Conservation (phyloP, 2,329 filamentous ascomycete genomes). For the Drechslera avenae region DNA sequence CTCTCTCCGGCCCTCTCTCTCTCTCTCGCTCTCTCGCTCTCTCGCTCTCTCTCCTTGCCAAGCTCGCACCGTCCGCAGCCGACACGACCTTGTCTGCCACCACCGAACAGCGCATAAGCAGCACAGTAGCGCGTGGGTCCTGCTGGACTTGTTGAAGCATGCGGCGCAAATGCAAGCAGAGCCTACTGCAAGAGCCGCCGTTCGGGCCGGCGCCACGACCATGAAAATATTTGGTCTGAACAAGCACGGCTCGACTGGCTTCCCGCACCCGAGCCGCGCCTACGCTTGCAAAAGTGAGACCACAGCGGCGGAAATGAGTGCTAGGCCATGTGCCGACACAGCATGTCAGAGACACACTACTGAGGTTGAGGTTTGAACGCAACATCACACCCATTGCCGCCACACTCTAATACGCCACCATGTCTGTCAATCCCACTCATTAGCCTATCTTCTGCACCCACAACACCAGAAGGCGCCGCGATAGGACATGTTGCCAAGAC, state of each 20-base stretch:
- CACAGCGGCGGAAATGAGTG: conserved; percentile 11
- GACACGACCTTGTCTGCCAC: background rate
- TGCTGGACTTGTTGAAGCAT: background rate
- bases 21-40: background rate
- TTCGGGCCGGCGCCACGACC: conserved; percentile 12
- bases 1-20: background rate
- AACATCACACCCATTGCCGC: conserved; percentile 22
- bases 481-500: conserved; percentile 28
- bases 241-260: conserved; percentile 21
- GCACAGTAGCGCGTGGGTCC: conserved; percentile 1
- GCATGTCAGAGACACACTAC: conserved; percentile 23
- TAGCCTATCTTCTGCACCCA: conserved; percentile 3
- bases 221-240: conserved; percentile 6
- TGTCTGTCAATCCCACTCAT: conserved; percentile 3
- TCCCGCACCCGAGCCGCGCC: conserved; percentile 25
- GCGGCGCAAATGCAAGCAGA: background rate
- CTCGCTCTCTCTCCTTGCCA: background rate
- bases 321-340: conserved; percentile 19
- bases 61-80: conserved; percentile 7
- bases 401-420: conserved; percentile 11
- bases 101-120: conserved; percentile 1
- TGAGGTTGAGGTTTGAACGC: conserved; percentile 16
- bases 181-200: conserved; percentile 17
- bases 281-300: conserved; percentile 12
- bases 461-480: conserved; percentile 10